Evolutionary conservation across 768 basidiomycete species (phyloP).

Genomic region (Suillus subalutaceus): DNA sequence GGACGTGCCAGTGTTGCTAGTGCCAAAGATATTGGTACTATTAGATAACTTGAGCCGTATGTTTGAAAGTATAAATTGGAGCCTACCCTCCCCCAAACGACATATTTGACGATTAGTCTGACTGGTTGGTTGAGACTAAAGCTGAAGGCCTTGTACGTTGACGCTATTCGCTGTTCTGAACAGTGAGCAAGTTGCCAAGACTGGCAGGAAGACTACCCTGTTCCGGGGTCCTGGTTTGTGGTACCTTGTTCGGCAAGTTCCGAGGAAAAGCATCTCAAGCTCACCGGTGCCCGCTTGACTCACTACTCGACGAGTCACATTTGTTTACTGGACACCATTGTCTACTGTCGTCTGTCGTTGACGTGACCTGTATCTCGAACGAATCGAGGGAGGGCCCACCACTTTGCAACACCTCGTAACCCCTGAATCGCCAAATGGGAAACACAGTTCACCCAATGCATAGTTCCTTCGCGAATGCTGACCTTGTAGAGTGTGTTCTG

Average conservation of each 20-base stretch:
- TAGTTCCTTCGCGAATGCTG: conserved; percentile 29
- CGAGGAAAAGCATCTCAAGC: neutral
- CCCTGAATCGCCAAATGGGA: conserved; percentile 1
- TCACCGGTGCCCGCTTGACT: neutral
- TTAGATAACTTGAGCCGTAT: neutral
- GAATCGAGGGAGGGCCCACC: neutral
- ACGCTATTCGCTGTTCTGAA: neutral
- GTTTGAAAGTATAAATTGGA: neutral
- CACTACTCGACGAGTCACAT: neutral
- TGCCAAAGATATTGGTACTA: conserved; percentile 7
- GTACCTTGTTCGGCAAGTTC: conserved; percentile 22
- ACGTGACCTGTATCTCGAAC: neutral
- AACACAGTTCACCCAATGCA: conserved; percentile 3
- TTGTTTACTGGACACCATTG: neutral
- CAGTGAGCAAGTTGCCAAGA: neutral
- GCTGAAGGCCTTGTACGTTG: neutral
- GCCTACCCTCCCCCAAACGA: neutral
- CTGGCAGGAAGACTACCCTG: neutral
- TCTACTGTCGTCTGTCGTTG: neutral
- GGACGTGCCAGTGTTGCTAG: neutral
- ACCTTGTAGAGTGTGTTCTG: conserved; percentile 36
- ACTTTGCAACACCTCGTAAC: neutral
- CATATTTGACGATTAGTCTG: neutral
- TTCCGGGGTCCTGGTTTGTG: neutral
- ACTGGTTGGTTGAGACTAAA: neutral